A percentile compares a stretch with the other conserved stretches of the same genome.
Conservation (phyloP, 164 flowering plant species). For the Cinnamomum micranthum region DNA sequence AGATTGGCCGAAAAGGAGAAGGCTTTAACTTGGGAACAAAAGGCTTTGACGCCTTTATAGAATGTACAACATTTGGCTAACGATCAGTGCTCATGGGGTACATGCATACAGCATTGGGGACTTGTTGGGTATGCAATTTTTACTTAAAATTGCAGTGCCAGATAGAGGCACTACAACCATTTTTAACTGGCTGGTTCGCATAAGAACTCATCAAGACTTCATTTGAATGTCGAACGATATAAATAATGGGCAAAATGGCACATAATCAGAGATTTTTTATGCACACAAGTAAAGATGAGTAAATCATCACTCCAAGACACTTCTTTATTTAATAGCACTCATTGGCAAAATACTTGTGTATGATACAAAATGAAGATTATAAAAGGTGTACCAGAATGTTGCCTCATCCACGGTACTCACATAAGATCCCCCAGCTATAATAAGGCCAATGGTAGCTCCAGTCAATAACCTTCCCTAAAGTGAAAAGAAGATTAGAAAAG, state of each 20-base stretch:
- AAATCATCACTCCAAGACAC: not conserved
- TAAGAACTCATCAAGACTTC: not conserved
- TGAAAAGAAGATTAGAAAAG: conserved; percentile 3
- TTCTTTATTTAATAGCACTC: not conserved
- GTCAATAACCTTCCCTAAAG: conserved; percentile 80
- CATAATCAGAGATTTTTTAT: too few relatives aligned
- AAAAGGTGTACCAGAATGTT: conserved; percentile 77
- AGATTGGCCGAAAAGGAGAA: not conserved
- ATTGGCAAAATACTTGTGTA: not conserved
- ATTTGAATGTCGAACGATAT: too few relatives aligned
- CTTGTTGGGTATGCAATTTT: too few relatives aligned
- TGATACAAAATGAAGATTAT: not conserved
- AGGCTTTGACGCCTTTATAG: not conserved
- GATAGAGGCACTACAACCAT: not conserved
- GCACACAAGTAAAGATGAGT: not conserved
- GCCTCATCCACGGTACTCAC: conserved; percentile 98
- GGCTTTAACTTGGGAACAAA: not conserved
- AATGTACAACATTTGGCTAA: not conserved
- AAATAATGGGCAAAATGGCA: not conserved
- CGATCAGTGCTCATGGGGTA: too few relatives aligned
- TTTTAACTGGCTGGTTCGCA: not conserved
- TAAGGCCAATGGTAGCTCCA: conserved; percentile 69
- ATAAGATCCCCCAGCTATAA: conserved; percentile 94
- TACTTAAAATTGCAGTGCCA: too few relatives aligned
- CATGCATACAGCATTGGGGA: too few relatives aligned